These are phyloP conservation scores for Colletotrichum tanaceti DNA, from an alignment of 2,329 filamentous ascomycete species.

Conservation along the genomic window DNA sequence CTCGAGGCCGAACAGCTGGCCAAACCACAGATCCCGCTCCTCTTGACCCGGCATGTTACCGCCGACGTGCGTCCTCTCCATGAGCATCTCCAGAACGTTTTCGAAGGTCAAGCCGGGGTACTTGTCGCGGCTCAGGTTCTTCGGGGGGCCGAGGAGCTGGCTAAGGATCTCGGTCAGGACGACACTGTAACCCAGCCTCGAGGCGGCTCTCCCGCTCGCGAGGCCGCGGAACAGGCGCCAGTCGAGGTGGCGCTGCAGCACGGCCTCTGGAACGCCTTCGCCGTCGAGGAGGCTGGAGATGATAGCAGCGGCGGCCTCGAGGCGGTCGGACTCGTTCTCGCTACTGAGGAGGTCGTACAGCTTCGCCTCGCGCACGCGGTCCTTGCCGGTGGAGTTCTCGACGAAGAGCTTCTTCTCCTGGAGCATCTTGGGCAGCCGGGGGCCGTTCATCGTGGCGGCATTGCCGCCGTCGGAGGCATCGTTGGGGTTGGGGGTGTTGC, in stretches of 20 bases:
- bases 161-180: slow-evolving; percentile 84
- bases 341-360: slow-evolving; percentile 73
- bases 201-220: slow-evolving; percentile 89
- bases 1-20: slow-evolving; percentile 87
- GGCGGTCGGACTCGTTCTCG: slow-evolving; percentile 66
- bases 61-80: slow-evolving; percentile 66
- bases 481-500: slow-evolving; percentile 10
- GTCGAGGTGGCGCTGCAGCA: slow-evolving; percentile 69
- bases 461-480: slow-evolving; percentile 14
- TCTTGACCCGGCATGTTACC: slow-evolving; percentile 75
- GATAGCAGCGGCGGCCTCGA: slow-evolving; percentile 69
- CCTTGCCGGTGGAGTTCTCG: slow-evolving; percentile 62
- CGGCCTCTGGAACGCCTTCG: slow-evolving; percentile 62
- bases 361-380: slow-evolving; percentile 67
- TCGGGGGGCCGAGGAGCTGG: slow-evolving; percentile 71
- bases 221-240: slow-evolving; percentile 85
- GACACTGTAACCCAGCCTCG: slow-evolving; percentile 88
- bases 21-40: slow-evolving; percentile 85
- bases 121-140: slow-evolving; percentile 55
- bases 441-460: slow-evolving; percentile 4
- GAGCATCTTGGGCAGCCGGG: slow-evolving; percentile 44
- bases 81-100: slow-evolving; percentile 62
- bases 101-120: slow-evolving; percentile 68
- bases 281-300: slow-evolving; percentile 65
- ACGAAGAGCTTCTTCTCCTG: slow-evolving; percentile 59